Percentiles rank a stretch among this genome's conserved stretches.
Evolutionary conservation across 345 rosid species (phyloP).

Genomic region (Gossypium rotundifolium): DNA sequence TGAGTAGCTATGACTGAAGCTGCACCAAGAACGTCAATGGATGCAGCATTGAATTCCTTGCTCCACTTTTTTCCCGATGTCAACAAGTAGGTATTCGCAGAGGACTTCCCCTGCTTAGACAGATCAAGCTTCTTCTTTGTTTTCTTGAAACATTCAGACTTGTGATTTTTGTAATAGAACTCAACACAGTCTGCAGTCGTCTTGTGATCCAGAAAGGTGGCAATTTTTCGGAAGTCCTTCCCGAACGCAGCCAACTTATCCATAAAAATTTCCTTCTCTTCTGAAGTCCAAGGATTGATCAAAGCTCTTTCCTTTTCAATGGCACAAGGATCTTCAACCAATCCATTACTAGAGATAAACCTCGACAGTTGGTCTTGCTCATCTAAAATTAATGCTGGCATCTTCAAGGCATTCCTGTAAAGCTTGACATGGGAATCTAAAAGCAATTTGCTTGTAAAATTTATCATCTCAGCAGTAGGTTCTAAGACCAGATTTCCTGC

Average conservation of each 20-base stretch:
- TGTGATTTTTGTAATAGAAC: constrained; percentile 96
- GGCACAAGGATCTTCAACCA: constrained; percentile 86
- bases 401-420: constrained; percentile 58
- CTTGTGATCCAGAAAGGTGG: constrained; percentile 80
- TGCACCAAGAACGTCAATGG: constrained; percentile 69
- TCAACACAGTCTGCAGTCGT: constrained; percentile 94
- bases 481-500: constrained; percentile 52
- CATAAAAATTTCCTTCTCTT: constrained; percentile 74
- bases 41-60: constrained; percentile 62
- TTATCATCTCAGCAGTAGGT: constrained; percentile 43
- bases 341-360: constrained; percentile 68
- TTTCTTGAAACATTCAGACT: constrained; percentile 80
- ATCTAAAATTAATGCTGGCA: constrained; percentile 89
- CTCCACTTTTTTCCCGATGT: constrained; percentile 66
- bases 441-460: constrained; percentile 53
- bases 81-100: constrained; percentile 51
- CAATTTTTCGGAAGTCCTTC: constrained; percentile 80
- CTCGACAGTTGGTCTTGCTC: constrained; percentile 52
- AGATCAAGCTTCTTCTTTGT: constrained; percentile 57
- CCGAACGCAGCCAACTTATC: constrained; percentile 65
- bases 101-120: constrained; percentile 53
- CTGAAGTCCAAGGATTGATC: constrained; percentile 86
- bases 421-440: constrained; percentile 39
- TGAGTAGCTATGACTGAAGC: constrained; percentile 77
- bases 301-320: constrained; percentile 78